Evolutionary conservation across 208 protist genomes (phyloP), one percentile per base, ranked within the genome.

Genomic region (Acanthamoeba lugdunensis): DNA sequence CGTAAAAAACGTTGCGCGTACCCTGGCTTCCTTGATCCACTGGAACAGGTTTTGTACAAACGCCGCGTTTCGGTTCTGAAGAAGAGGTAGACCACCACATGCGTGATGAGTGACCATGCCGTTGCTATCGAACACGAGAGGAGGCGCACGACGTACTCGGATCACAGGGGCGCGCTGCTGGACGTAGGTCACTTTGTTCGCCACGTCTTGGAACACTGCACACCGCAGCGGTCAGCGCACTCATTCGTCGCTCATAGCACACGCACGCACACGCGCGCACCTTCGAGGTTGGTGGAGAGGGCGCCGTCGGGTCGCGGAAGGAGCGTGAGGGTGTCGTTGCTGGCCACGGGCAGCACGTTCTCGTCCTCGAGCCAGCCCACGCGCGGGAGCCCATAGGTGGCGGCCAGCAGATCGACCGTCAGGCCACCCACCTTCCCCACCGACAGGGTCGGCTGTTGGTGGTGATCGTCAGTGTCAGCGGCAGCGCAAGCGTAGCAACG

Each of bases 201-300:
- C 33, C 82, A 50, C 82, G 41, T 89, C 82, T 45, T 89, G 82
- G 56, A 89, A 89, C 52, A 89, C 82, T 89, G 52, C 41, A 45
- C 45, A 61, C 1, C 21, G 14, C 71, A 28, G 33, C 37, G 37
- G 71, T 45, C 41, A 23, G 63, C 25, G 21, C n/a, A 16, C 21
- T 28, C 33, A 48, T 41, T 69, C 4, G n/a, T 67, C 58, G 58
- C 18, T 28, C 18, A 61, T 0, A 18, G 18, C 21, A 61, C 61
- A 18, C 25, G 9, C 45, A 30, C 4, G 6, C 41, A 16, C 45
- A 30, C 30, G 52, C 77, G 13, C 30, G 77, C 28, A 89, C 82
- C 82, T 67, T 89, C 82, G 41, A 89, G 56, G 56, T 89, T 89
- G n/a, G 82, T 89, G n/a, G 82, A 89, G 54, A 89, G 56, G 52